phyloP scores from a whole-genome alignment of 306 rosid species.

The Lathyrus sativus region DNA sequence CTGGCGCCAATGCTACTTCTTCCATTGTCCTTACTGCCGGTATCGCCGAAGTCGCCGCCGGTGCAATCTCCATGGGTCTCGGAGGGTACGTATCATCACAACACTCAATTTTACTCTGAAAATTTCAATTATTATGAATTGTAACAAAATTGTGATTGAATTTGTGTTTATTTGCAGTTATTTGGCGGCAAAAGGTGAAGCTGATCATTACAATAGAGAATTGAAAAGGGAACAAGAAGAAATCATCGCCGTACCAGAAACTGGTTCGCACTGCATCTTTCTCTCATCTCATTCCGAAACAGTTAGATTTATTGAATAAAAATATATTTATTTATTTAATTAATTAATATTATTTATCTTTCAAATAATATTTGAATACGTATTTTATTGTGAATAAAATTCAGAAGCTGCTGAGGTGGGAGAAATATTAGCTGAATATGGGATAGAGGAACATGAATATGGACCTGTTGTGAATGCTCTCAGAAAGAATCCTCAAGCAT shows the following conservation, averaged over 20 bases:
- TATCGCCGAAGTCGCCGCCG: slow-evolving; percentile 74
- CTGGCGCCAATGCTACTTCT: slow-evolving; percentile 70
- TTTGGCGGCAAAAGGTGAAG: slow-evolving; percentile 90
- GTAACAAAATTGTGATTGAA: background rate
- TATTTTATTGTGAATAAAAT: background rate
- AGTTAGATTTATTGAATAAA: too few species aligned
- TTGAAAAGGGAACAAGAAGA: slow-evolving; percentile 85
- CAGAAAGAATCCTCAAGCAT: slow-evolving; percentile 78
- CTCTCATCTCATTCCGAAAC: too few species aligned
- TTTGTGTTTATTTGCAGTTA: slow-evolving; percentile 51
- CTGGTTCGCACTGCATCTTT: too few species aligned
- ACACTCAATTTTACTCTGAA: background rate
- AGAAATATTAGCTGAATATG: slow-evolving; percentile 71
- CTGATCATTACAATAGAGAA: slow-evolving; percentile 78
- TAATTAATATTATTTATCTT: background rate
- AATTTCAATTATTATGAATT: too few species aligned
- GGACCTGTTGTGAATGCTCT: slow-evolving; percentile 81
- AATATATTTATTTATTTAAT: background rate
- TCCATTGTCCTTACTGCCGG: slow-evolving; percentile 75
- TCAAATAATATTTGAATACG: background rate
- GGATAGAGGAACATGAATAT: slow-evolving; percentile 77
- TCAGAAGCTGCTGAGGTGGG: slow-evolving; percentile 93
- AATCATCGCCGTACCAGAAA: slow-evolving; percentile 67
- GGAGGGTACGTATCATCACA: slow-evolving; percentile 60
- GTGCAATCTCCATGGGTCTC: slow-evolving; percentile 78